Conservation (phyloP, 495 filamentous ascomycete species). For the Hypoxylon subgilvum region DNA sequence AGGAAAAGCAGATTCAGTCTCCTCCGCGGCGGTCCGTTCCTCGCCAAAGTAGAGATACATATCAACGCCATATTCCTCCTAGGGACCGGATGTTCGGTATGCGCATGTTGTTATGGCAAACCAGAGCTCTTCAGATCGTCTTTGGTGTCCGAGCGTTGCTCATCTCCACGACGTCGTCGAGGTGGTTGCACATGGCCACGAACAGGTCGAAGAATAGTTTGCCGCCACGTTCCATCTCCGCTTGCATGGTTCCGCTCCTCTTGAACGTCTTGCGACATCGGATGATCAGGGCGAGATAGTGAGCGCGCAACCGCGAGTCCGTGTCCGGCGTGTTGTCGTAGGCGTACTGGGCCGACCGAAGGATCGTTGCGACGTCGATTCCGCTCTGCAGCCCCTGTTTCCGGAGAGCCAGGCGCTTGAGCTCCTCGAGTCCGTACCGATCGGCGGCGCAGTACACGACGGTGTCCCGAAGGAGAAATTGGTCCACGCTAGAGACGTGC, state of each 20-base stretch:
- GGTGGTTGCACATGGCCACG: conserved; percentile 95
- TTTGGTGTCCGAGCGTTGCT: conserved; percentile 57
- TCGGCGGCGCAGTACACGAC: conserved; percentile 90
- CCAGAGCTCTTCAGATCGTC: conserved; percentile 51
- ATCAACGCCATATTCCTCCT: conserved; percentile 22
- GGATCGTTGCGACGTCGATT: conserved; percentile 83
- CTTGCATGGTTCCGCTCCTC: conserved; percentile 94
- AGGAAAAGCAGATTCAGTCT: conserved; percentile 34
- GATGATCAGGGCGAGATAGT: conserved; percentile 94
- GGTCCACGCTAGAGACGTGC: conserved; percentile 67
- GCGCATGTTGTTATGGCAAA: conserved; percentile 30
- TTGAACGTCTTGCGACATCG: conserved; percentile 92
- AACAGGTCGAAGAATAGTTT: conserved; percentile 97
- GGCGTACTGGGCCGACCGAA: conserved; percentile 87
- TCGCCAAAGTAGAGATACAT: conserved; percentile 33
- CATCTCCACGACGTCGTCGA: conserved; percentile 82
- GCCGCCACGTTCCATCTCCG: conserved; percentile 91
- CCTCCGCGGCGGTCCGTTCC: conserved; percentile 30
- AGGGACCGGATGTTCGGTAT: conserved; percentile 32
- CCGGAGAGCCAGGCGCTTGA: conserved; percentile 84
- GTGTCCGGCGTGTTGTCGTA: conserved; percentile 92
- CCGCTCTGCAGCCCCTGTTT: conserved; percentile 90
- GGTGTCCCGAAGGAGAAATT: conserved; percentile 82
- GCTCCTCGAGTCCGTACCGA: conserved; percentile 80
- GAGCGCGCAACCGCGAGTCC: conserved; percentile 87